phyloP scores from a whole-genome alignment of 108 stramenopile species.

The Cyclotella cryptica region DNA sequence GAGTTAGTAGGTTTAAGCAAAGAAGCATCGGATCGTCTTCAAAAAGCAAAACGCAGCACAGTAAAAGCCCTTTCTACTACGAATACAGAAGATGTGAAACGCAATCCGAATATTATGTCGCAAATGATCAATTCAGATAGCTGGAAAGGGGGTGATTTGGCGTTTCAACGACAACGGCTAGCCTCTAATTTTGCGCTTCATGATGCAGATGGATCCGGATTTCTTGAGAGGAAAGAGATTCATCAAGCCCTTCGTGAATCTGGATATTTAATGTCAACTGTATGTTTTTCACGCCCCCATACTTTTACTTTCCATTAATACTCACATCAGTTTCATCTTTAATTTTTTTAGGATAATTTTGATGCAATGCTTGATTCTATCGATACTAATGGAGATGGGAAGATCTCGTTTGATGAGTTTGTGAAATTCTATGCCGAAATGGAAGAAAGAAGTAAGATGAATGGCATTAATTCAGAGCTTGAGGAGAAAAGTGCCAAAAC shows the following conservation, averaged over 20 bases:
- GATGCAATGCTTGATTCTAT: constrained; percentile 59
- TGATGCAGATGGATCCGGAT: constrained; percentile 77
- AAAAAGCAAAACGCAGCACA: constrained; percentile 43
- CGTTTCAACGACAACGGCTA: constrained; percentile 57
- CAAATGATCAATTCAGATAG: constrained; percentile 56
- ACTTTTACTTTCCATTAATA: neutral
- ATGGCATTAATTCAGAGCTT: constrained; percentile 26
- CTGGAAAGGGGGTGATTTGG: constrained; percentile 71
- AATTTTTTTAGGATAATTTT: constrained; percentile 42
- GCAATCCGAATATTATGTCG: constrained; percentile 25
- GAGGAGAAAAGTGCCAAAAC: constrained; percentile 35
- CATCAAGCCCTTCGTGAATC: constrained; percentile 58
- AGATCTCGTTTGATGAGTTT: constrained; percentile 85
- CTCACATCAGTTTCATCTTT: neutral
- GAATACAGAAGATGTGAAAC: constrained; percentile 13
- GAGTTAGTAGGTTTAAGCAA: constrained; percentile 14
- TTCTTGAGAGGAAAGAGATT: constrained; percentile 75
- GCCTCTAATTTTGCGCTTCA: constrained; percentile 79
- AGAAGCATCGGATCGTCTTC: constrained; percentile 34
- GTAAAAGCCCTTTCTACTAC: constrained; percentile 41
- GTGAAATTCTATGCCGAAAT: constrained; percentile 64
- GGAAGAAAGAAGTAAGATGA: constrained; percentile 46
- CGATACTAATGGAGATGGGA: constrained; percentile 78
- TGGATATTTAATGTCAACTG: constrained; percentile 60
- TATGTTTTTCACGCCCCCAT: constrained; percentile 3